Base-by-base conservation (phyloP, 1,139 yeast genomes). In the Suhomyces ambrosiae region DNA sequence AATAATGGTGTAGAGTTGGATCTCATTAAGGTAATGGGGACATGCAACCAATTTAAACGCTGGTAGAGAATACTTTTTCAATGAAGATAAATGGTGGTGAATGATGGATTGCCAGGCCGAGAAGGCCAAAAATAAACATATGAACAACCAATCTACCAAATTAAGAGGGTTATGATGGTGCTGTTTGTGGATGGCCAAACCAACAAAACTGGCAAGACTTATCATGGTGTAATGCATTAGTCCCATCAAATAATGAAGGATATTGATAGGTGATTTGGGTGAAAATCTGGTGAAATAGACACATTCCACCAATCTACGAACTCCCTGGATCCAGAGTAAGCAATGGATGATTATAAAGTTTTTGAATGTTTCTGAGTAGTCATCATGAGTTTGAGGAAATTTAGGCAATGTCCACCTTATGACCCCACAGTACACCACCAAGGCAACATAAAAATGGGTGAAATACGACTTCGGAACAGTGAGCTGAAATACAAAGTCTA, bases 11-110 rank as follows among this genome's bases (percentile, higher is more conserved):
- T 90, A 90, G 13, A 89, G 74, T 19, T 76, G 40, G 2, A 86
- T 63, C 54, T 90, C 97, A 49, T 85, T 86, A 12, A 83, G 65
- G 52, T 89, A 90, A 58, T 90, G 97, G 0, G 97, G 90, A 50
- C 89, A 82, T 9, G 84, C 72, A 2, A 78, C 70, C 10, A 53
- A 51, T 27, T 58, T 58, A 56, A 87, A 83, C 0, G 55, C 53
- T 0, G 97, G 97, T 23, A 77, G 54, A 0, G 81, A 66, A 59
- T 90, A 90, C 58, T 89, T 89, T 15, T 63, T 63, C 27, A 88
- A 65, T 3, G 60, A 48, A 0, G 94, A 73, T 40, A 90, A 67
- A 45, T 81, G 76, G 4, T 44, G 41, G 58, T 90, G 97, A 50
- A 78, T 76, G 15, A 48, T 47, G 46, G 53, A 68, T 58, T 90